phyloP scores from a whole-genome alignment of 164 flowering plant genomes.

The Vitis cinerea region DNA sequence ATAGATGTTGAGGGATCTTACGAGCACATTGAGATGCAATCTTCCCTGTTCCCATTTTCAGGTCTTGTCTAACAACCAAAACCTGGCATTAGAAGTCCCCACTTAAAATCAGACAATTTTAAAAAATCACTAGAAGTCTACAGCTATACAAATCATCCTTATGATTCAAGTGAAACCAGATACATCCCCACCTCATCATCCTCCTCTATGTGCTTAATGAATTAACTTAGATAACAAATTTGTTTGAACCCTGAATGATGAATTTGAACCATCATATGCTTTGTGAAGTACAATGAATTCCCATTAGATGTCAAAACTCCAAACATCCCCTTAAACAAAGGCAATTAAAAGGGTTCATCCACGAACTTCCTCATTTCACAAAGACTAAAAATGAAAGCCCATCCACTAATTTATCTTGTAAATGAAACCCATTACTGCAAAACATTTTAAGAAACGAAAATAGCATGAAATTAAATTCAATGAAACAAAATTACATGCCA shows the following conservation, averaged over 20 bases:
- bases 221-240: too few species aligned
- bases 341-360: not conserved
- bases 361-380: not conserved
- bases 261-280: too few species aligned
- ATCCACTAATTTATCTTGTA: not conserved
- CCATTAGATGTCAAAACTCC: too few species aligned
- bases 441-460: not conserved
- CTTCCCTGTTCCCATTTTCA: slow-evolving; percentile 90
- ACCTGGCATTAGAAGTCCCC: slow-evolving; percentile 49
- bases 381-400: not conserved
- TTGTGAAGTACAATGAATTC: too few species aligned
- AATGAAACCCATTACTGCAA: not conserved
- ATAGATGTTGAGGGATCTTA: slow-evolving; percentile 32
- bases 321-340: too few species aligned
- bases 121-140: not conserved
- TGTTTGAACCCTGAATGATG: too few species aligned
- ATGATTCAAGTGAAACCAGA: too few species aligned
- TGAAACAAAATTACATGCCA: not conserved
- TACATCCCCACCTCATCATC: too few species aligned
- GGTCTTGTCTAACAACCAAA: slow-evolving; percentile 89
- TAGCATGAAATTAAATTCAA: not conserved
- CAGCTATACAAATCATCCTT: too few species aligned
- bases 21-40: slow-evolving; percentile 99
- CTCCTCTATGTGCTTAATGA: too few species aligned
- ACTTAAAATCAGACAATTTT: not conserved